These are phyloP conservation scores for Rhizoclosmatium sp. DNA, from an alignment of 192 early-diverging fungal species.

Conservation along the genomic window DNA sequence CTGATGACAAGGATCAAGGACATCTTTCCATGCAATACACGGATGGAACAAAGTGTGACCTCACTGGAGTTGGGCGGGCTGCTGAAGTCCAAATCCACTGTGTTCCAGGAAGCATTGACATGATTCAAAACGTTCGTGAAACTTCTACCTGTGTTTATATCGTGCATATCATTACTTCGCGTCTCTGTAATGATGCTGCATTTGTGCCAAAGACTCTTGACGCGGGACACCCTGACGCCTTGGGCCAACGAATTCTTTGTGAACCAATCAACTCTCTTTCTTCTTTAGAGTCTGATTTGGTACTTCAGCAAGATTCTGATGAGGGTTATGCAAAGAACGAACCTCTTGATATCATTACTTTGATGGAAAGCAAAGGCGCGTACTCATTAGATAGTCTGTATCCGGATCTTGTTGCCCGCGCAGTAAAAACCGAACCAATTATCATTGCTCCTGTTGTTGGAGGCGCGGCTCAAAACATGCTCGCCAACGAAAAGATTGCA, in stretches of 20 bases:
- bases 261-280: not conserved
- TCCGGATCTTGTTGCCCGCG: not conserved
- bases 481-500: not conserved
- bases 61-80: constrained; percentile 60
- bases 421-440: not conserved
- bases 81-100: constrained; percentile 89
- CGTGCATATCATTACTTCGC: constrained; percentile 75
- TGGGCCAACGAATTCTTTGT: not conserved
- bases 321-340: not conserved
- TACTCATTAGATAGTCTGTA: not conserved
- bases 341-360: too few relatives aligned
- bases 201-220: constrained; percentile 8
- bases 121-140: constrained; percentile 72
- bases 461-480: not conserved
- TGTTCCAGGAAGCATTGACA: constrained; percentile 58
- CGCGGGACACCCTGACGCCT: not conserved
- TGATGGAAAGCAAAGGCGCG: not conserved
- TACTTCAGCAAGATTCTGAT: not conserved
- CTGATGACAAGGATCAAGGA: constrained; percentile 45
- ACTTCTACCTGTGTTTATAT: constrained; percentile 74
- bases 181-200: constrained; percentile 62
- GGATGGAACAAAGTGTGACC: constrained; percentile 80
- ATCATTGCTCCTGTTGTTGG: not conserved
- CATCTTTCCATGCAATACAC: constrained; percentile 76
- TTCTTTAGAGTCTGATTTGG: not conserved